Evolutionary conservation across 176 grass and related monocot genomes (phyloP).

Genomic region (Carex scoparia): DNA sequence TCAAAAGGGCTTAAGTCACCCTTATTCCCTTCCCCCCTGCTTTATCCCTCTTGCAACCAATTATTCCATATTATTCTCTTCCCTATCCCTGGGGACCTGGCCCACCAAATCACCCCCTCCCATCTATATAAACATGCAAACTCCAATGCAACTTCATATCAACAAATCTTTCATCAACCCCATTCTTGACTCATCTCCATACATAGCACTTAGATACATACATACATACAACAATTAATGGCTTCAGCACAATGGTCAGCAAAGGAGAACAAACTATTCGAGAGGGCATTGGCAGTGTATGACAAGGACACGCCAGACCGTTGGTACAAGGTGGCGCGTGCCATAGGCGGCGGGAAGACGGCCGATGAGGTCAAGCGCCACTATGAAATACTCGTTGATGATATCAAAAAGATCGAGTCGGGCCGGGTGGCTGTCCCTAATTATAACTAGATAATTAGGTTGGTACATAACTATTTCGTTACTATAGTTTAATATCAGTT

Average conservation of each 20-base stretch:
- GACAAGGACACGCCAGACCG: constrained; percentile 66
- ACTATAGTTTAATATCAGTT: background rate
- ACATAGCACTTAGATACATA: background rate
- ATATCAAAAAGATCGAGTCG: constrained; percentile 51
- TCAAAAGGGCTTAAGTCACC: background rate
- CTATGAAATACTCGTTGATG: constrained; percentile 53
- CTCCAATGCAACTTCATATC: background rate
- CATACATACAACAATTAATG: constrained; percentile 1
- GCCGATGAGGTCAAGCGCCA: constrained; percentile 73
- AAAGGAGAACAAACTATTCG: constrained; percentile 85
- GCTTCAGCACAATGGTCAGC: constrained; percentile 41
- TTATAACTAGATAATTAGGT: constrained; percentile 38
- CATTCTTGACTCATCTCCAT: background rate
- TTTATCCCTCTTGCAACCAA: constrained; percentile 10
- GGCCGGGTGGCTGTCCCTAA: constrained; percentile 43
- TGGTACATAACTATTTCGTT: background rate
- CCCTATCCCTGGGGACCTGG: background rate
- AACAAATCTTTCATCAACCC: constrained; percentile 4
- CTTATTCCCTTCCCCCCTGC: background rate
- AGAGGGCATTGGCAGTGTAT: constrained; percentile 62
- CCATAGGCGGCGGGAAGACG: constrained; percentile 66
- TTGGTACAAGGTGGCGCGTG: constrained; percentile 81
- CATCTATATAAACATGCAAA: constrained; percentile 23
- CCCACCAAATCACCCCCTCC: background rate
- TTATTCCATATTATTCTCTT: constrained; percentile 1